Conservation (phyloP, 768 basidiomycete species). For the Chiua virens region DNA sequence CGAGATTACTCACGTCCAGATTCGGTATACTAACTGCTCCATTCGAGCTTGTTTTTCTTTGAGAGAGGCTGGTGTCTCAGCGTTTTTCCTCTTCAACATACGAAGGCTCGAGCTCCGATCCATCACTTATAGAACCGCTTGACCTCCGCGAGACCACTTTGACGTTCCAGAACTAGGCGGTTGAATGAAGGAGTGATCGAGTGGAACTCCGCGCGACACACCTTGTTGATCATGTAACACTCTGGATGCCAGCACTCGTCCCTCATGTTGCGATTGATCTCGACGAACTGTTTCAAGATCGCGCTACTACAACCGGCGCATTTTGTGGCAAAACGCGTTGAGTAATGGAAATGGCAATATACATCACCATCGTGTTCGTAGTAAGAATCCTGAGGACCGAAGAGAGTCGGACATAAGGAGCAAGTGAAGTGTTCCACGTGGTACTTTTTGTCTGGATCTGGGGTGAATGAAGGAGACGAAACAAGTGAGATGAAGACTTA, state of each 20-base stretch:
- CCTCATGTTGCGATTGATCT: slow-evolving; percentile 96
- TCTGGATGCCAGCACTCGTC: slow-evolving; percentile 99
- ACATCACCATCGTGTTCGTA: slow-evolving; percentile 99
- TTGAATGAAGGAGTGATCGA: slow-evolving; percentile 10
- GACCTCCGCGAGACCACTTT: slow-evolving; percentile 81
- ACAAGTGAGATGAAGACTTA: slow-evolving; percentile 42
- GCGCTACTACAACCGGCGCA: slow-evolving; percentile 97
- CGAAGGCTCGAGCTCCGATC: slow-evolving; percentile 51
- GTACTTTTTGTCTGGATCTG: slow-evolving; percentile 84
- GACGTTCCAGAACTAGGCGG: slow-evolving; percentile 93
- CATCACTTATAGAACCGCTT: slow-evolving; percentile 54
- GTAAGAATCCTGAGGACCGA: slow-evolving; percentile 98
- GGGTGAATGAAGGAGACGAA: slow-evolving; percentile 13
- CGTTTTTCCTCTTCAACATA: slow-evolving; percentile 77
- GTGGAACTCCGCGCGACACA: slow-evolving; percentile 34
- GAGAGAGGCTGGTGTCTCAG: slow-evolving; percentile 75
- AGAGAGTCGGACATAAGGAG: slow-evolving; percentile 92
- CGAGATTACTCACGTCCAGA: slow-evolving; percentile 83
- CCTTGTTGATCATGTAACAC: slow-evolving; percentile 99
- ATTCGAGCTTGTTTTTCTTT: slow-evolving; percentile 90
- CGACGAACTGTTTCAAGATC: slow-evolving; percentile 98
- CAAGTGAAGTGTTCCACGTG: slow-evolving; percentile 99
- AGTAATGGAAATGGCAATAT: slow-evolving; percentile 99
- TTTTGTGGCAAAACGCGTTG: slow-evolving; percentile 96
- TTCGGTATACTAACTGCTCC: slow-evolving; percentile 97